phyloP scores from a whole-genome alignment of 441 rosid species.

The Gossypium schwendimanii region DNA sequence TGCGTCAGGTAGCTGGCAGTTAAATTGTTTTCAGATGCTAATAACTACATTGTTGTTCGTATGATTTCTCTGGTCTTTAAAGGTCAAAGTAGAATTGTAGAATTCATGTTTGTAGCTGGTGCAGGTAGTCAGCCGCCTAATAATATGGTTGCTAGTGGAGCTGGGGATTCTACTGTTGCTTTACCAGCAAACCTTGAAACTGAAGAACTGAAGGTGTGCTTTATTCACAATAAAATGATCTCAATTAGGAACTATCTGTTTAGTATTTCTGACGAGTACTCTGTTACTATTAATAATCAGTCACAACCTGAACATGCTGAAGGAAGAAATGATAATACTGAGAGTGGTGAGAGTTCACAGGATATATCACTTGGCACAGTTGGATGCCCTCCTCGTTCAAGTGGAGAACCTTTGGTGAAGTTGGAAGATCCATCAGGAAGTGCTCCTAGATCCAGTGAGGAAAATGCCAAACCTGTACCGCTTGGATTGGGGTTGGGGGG shows the following conservation, averaged over 20 bases:
- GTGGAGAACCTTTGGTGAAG: constrained; percentile 25
- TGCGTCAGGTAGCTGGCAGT: constrained; percentile 41
- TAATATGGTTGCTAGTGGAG: constrained; percentile 17
- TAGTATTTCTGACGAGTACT: constrained; percentile 13
- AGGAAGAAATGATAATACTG: constrained; percentile 17
- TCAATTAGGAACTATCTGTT: background rate
- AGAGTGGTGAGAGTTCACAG: constrained; percentile 22
- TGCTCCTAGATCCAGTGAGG: constrained; percentile 36
- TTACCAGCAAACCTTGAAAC: constrained; percentile 24
- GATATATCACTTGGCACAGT: constrained; percentile 21
- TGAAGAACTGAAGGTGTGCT: constrained; percentile 40
- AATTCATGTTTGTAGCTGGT: constrained; percentile 22
- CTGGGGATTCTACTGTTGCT: constrained; percentile 29
- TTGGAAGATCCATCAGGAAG: constrained; percentile 31
- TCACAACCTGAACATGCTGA: constrained; percentile 20
- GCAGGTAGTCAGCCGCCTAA: constrained; percentile 18
- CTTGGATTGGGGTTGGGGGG: constrained; percentile 84
- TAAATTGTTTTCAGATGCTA: constrained; percentile 9
- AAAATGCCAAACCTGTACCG: constrained; percentile 43
- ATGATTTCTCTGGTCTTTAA: constrained; percentile 9
- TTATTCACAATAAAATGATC: constrained; percentile 3
- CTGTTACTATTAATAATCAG: constrained; percentile 17
- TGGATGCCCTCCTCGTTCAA: constrained; percentile 21
- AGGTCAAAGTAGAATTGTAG: constrained; percentile 22
- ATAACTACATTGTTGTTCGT: constrained; percentile 9